Evolutionary conservation across 139 green algal genomes (phyloP), one percentile per base, ranked within the genome.

Genomic region (Ettlia oleoabundans): DNA sequence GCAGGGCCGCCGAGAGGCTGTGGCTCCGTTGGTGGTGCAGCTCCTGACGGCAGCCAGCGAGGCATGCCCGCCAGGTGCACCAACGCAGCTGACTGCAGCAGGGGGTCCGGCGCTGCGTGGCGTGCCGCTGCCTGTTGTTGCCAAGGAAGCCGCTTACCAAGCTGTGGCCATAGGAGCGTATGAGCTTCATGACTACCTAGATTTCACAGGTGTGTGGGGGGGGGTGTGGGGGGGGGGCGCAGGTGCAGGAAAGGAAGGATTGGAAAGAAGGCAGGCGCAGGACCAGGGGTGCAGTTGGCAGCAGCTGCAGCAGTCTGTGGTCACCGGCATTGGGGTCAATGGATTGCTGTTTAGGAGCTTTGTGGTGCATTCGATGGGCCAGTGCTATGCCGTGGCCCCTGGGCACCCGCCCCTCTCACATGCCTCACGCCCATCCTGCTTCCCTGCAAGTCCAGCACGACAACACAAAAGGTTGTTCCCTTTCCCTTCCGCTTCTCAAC

Each of bases 81-180:
- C 87, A 2, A 76, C 72, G 21, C 64, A 73, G 61, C 74, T 91
- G 69, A 58, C 75, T 15, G 58, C 71, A 18, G 47, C 32, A 15
- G 75, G 58, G 18, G 55, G 38, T 1, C 47, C 28, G 13, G 10
- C 35, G 37, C 66, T 85, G 43, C 37, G 13, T 19, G 80, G 53
- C 78, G 62, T 81, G 24, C 87, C 84, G 0, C 33, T 47, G 3
- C 55, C 86, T n/a, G 75, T 94, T 52, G 83, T 97, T 30, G 58
- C 82, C 51, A 98, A 97, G 85, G 95, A 98, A 68, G 95, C 94
- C 1, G 84, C 90, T 24, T 98, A 98, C 80, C 87, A 92, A 53
- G 92, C 95, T 26, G 89, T 93, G 42, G 90, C 90, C 0, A 67
- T 92, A 4, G 92, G 88, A 1, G 85, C 88, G 1, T 96, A 97